Evolutionary conservation across 768 basidiomycete species (phyloP), one percentile per base, ranked within the genome.

Genomic region (Suillus ampliporus): DNA sequence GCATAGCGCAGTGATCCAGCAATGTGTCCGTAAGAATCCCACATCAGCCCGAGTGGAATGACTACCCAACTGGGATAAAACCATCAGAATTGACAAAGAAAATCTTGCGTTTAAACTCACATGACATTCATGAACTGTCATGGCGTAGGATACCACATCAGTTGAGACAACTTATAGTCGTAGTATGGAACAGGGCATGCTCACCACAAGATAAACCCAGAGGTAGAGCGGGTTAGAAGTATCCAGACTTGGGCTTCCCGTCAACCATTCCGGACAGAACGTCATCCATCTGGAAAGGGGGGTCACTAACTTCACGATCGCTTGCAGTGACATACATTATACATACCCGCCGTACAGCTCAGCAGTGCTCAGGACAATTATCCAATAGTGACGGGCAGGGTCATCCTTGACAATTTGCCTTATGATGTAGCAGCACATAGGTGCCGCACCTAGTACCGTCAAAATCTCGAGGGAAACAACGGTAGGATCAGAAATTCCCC

Each of bases 211-310:
- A 76, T 94, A 92, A 11, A 93, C 87, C 91, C 91, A 94, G 58
- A 92, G 80, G 70, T 87, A 84, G 41, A 93, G 75, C 31, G 80
- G 77, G 67, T 92, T 91, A 9, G 88, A 89, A 0, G 85, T 91
- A 68, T 90, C 82, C 58, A 94, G 76, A 72, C 83, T 90, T 1
- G 87, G 86, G 69, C 85, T 90, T 21, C 90, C 91, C 1, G 84
- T 87, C 53, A 94, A 77, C 91, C 91, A 94, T 76, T 94, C 92
- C 1, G 92, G 92, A 69, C 87, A 89, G 76, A 94, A 94, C 3
- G 92, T 94, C 92, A 94, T 93, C 88, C 88, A 93, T 35, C 88
- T 89, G 63, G 1, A 41, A 17, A 14, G 57, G 17, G n/a, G 34
- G 47, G 31, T 53, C 41, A 19, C 59, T 46, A 54, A 52, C 21